Conservation (phyloP, 1,284 basidiomycete species). For the Meripilus lineatus region DNA sequence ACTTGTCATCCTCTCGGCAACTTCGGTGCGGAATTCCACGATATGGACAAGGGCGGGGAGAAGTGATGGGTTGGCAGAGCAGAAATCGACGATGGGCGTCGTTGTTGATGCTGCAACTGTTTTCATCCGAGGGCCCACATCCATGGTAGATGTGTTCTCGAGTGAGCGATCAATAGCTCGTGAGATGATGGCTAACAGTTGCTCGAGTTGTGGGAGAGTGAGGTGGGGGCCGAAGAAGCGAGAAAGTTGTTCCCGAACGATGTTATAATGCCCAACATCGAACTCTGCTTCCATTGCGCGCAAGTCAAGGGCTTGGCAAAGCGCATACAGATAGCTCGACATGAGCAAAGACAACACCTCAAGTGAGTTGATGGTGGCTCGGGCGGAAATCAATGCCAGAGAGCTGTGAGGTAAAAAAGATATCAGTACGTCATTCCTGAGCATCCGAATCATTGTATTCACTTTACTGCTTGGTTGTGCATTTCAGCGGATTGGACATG, state of each 20-base stretch:
- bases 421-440: neutral
- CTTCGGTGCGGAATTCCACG: slow-evolving; percentile 44
- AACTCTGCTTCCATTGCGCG: slow-evolving; percentile 70
- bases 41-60: slow-evolving; percentile 31
- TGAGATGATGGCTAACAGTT: slow-evolving; percentile 33
- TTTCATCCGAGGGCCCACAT: slow-evolving; percentile 59
- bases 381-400: slow-evolving; percentile 74
- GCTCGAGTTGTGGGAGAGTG: slow-evolving; percentile 24
- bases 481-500: slow-evolving; percentile 84
- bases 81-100: slow-evolving; percentile 55
- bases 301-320: slow-evolving; percentile 81
- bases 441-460: slow-evolving; percentile 23
- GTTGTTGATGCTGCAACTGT: slow-evolving; percentile 60
- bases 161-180: slow-evolving; percentile 46
- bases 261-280: slow-evolving; percentile 40
- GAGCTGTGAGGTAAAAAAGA: slow-evolving; percentile 43
- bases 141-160: slow-evolving; percentile 67
- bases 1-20: slow-evolving; percentile 41
- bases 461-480: slow-evolving; percentile 87
- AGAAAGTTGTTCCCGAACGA: slow-evolving; percentile 48
- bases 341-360: slow-evolving; percentile 74
- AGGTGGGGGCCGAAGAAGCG: slow-evolving; percentile 41
- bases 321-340: slow-evolving; percentile 70
- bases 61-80: slow-evolving; percentile 34
- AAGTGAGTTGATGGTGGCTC: slow-evolving; percentile 71